Conservation (phyloP, 192 early-diverging fungal genomes). For the Lunasporangiospora selenospora region DNA sequence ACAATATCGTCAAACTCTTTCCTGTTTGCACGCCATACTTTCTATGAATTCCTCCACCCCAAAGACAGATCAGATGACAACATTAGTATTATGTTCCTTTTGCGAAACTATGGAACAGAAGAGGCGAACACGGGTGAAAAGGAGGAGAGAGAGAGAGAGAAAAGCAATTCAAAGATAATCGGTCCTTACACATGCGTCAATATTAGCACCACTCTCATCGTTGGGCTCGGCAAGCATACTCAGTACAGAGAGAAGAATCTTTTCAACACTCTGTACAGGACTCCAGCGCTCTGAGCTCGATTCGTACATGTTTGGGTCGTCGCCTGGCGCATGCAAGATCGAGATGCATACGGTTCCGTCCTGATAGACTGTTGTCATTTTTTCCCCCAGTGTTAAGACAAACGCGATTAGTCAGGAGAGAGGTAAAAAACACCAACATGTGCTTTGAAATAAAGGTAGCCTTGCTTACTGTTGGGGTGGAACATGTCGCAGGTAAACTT, state of each 20-base stretch:
- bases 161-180: background rate
- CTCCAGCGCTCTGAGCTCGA: conserved; percentile 95
- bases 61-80: background rate
- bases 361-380: conserved; percentile 69
- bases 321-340: conserved; percentile 96
- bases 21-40: conserved; percentile 92
- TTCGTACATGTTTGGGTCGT: conserved; percentile 98
- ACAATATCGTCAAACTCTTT: conserved; percentile 85
- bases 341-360: conserved; percentile 99
- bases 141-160: background rate
- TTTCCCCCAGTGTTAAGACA: background rate
- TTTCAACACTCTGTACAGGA: conserved; percentile 98
- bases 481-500: conserved; percentile 96
- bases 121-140: background rate
- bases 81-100: background rate
- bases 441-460: background rate
- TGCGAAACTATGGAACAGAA: background rate
- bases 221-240: conserved; percentile 99
- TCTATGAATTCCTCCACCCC: no score
- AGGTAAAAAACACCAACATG: background rate
- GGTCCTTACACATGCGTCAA: conserved; percentile 90
- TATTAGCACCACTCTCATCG: conserved; percentile 97
- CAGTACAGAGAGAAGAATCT: conserved; percentile 94
- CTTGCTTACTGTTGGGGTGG: conserved; percentile 81
- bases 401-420: background rate